Conservation (phyloP, 2,329 filamentous ascomycete species). For the Aspergillus calidoustus region DNA sequence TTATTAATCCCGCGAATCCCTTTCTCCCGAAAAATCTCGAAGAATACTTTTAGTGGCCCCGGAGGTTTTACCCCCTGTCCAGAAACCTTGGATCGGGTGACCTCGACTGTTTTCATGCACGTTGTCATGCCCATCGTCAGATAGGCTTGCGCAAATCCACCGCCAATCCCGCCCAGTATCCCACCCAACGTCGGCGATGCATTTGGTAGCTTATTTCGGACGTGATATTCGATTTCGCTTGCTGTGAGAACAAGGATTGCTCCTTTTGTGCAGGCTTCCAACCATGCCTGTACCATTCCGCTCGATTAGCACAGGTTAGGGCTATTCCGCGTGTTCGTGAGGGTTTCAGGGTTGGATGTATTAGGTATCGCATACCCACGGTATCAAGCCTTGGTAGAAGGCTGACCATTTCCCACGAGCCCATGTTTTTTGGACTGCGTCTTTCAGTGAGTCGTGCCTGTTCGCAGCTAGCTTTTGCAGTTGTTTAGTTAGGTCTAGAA, state of each 20-base stretch:
- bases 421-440: slow-evolving; percentile 10
- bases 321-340: too few species aligned
- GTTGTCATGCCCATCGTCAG: slow-evolving; percentile 99
- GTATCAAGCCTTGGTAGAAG: slow-evolving; percentile 15
- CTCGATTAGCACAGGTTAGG: not conserved
- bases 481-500: not conserved
- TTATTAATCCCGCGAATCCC: slow-evolving; percentile 19
- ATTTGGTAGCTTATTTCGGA: slow-evolving; percentile 52
- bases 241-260: slow-evolving; percentile 96
- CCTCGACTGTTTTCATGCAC: slow-evolving; percentile 99
- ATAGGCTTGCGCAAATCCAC: slow-evolving; percentile 93
- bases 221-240: slow-evolving; percentile 93
- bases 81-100: slow-evolving; percentile 89
- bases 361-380: slow-evolving; percentile 1
- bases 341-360: too few species aligned
- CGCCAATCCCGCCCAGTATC: slow-evolving; percentile 75
- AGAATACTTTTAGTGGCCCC: slow-evolving; percentile 5
- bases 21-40: slow-evolving; percentile 11
- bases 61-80: slow-evolving; percentile 1
- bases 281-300: slow-evolving; percentile 68
- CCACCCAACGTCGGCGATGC: slow-evolving; percentile 5
- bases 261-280: slow-evolving; percentile 97
- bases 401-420: not conserved
- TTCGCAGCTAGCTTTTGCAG: slow-evolving; percentile 9
- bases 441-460: slow-evolving; percentile 2